These are phyloP conservation scores for Haplographium delicatum DNA, from an alignment of 495 filamentous ascomycete genomes.

Conservation along the genomic window DNA sequence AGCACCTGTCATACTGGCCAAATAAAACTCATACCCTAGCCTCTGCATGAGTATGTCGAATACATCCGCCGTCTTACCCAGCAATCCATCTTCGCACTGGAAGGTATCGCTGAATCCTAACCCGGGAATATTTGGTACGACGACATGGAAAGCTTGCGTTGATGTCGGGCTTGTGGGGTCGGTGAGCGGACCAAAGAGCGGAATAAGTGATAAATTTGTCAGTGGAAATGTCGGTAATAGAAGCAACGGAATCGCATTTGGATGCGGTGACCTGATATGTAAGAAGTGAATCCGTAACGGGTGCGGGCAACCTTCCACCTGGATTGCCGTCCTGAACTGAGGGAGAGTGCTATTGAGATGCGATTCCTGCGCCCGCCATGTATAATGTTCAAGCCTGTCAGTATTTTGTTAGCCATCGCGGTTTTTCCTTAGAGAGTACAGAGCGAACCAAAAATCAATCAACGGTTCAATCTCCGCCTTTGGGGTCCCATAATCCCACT, in stretches of 20 bases:
- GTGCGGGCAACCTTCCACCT: conserved; percentile 10
- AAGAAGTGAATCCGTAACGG: conserved; percentile 45
- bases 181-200: conserved; percentile 55
- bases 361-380: conserved; percentile 54
- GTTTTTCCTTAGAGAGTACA: not conserved
- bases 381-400: conserved; percentile 58
- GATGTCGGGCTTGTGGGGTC: conserved; percentile 32
- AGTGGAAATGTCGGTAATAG: conserved; percentile 67
- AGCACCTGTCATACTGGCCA: conserved; percentile 39
- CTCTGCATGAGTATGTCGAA: conserved; percentile 60
- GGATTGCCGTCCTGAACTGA: conserved; percentile 53
- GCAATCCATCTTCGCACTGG: conserved; percentile 11
- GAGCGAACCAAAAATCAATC: conserved; percentile 46
- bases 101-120: conserved; percentile 66
- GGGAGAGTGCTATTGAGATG: conserved; percentile 49
- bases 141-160: conserved; percentile 53
- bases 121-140: conserved; percentile 58
- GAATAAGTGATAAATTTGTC: conserved; percentile 56
- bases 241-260: conserved; percentile 52
- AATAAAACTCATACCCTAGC: conserved; percentile 61
- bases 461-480: conserved; percentile 44
- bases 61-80: conserved; percentile 51
- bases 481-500: conserved; percentile 39
- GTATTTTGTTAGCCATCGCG: too few species aligned
- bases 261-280: conserved; percentile 46